Evolutionary conservation across 1,284 basidiomycete genomes (phyloP).

Genomic region (Pseudozyma sp.): DNA sequence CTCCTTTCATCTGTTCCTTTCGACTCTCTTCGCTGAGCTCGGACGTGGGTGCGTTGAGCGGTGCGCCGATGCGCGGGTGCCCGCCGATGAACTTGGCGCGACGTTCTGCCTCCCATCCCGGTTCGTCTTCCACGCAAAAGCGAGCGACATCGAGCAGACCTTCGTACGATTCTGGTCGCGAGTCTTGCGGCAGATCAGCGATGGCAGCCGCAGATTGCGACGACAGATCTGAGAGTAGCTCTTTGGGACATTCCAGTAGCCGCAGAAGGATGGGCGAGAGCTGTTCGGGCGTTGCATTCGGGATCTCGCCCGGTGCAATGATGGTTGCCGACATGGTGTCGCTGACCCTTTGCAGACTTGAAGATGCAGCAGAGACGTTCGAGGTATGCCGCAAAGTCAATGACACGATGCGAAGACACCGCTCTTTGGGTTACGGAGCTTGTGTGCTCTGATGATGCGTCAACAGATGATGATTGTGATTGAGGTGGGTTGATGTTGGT

Average conservation of each 20-base stretch:
- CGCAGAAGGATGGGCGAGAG: slow-evolving; percentile 53
- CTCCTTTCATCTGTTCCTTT: slow-evolving; percentile 56
- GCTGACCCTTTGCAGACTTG: not conserved
- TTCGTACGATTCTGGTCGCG: slow-evolving; percentile 63
- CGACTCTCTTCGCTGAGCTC: slow-evolving; percentile 53
- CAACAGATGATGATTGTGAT: not conserved
- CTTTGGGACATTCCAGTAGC: slow-evolving; percentile 47
- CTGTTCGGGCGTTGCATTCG: slow-evolving; percentile 43
- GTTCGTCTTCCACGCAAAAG: slow-evolving; percentile 67
- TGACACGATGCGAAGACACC: not conserved
- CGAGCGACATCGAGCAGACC: slow-evolving; percentile 66
- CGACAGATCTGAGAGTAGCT: slow-evolving; percentile 42
- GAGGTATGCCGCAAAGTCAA: not conserved
- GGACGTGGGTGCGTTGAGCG: slow-evolving; percentile 36
- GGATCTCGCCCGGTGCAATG: slow-evolving; percentile 47
- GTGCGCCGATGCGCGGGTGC: slow-evolving; percentile 59
- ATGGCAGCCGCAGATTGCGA: slow-evolving; percentile 57
- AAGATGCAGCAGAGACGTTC: not conserved
- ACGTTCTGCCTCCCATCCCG: slow-evolving; percentile 56
- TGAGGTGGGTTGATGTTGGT: not conserved
- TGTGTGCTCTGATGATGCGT: too few species aligned
- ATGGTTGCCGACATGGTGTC: slow-evolving; percentile 19
- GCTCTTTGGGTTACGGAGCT: too few species aligned
- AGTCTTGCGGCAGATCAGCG: slow-evolving; percentile 57
- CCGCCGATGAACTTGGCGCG: slow-evolving; percentile 53